These are phyloP conservation scores for Trypanosoma theileri DNA, from an alignment of 208 protist species.

Conservation along the genomic window DNA sequence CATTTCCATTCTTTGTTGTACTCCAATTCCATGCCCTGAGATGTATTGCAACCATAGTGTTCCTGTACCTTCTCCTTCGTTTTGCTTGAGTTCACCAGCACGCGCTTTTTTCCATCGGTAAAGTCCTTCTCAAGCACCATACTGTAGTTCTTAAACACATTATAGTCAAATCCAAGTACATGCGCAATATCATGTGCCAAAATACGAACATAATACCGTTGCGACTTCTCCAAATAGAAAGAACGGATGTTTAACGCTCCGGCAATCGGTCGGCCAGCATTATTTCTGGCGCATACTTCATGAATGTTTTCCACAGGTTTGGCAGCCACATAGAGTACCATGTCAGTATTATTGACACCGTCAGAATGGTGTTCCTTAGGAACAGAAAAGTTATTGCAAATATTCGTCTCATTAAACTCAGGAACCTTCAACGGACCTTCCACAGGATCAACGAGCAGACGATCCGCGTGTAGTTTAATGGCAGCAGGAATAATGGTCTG, in stretches of 20 bases:
- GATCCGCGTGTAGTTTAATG: conserved; percentile 15
- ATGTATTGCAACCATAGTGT: conserved; percentile 19
- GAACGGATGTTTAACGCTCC: conserved; percentile 43
- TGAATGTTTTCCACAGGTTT: too few relatives aligned
- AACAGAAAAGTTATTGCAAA: conserved; percentile 4
- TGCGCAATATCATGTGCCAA: conserved; percentile 69
- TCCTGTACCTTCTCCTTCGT: conserved; percentile 6
- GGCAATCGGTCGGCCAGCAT: conserved; percentile 27
- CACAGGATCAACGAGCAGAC: conserved; percentile 12
- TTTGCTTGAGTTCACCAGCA: conserved; percentile 10
- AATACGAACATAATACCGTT: conserved; percentile 24
- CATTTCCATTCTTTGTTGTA: too few relatives aligned
- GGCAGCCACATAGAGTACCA: conserved; percentile 27
- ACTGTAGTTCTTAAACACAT: not conserved
- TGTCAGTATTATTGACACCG: conserved; percentile 15
- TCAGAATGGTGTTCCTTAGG: not conserved
- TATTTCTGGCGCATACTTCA: too few relatives aligned
- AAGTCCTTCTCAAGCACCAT: conserved; percentile 1
- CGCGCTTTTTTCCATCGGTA: conserved; percentile 5
- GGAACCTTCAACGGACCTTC: not conserved
- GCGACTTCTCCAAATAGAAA: too few relatives aligned
- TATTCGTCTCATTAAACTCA: not conserved
- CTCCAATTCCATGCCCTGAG: conserved; percentile 30
- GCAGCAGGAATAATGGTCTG: conserved; percentile 7
- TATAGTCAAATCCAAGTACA: conserved; percentile 47